Conservation (phyloP, 176 grass and related monocot genomes). For the Aegilops bicornis region DNA sequence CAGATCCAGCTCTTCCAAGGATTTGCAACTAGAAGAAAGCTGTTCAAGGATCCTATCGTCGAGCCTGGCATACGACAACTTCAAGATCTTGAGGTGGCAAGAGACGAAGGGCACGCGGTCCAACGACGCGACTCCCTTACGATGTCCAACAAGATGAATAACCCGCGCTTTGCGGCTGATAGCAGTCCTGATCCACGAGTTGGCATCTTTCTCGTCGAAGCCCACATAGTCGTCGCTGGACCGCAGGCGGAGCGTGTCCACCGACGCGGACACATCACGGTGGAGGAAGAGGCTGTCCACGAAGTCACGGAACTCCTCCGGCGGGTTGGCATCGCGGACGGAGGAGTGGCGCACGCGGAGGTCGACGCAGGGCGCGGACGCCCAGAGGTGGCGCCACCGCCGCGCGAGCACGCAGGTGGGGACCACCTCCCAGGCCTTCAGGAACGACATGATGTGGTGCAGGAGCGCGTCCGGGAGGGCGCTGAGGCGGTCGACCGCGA, state of each 20-base stretch:
- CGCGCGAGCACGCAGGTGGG: constrained; percentile 37
- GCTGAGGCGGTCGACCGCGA: constrained; percentile 29
- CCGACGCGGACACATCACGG: neutral
- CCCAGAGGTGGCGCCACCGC: constrained; percentile 36
- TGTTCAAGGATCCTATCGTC: neutral
- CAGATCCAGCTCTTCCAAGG: constrained; percentile 25
- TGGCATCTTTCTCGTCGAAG: neutral
- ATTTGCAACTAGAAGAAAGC: constrained; percentile 21
- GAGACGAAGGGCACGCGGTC: neutral
- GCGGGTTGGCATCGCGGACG: neutral
- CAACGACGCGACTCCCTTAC: neutral
- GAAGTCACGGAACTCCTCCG: constrained; percentile 1
- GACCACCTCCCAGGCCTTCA: constrained; percentile 33
- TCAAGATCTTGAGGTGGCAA: constrained; percentile 26
- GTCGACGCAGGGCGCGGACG: constrained; percentile 11
- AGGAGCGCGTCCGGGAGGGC: constrained; percentile 29
- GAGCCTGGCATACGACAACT: neutral
- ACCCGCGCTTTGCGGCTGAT: too few relatives aligned
- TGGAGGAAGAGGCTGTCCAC: constrained; percentile 5
- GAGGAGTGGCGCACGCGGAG: neutral
- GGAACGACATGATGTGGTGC: constrained; percentile 34
- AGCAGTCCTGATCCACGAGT: constrained; percentile 3
- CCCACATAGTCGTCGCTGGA: neutral
- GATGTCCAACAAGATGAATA: constrained; percentile 23
- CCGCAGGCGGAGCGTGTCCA: constrained; percentile 20